Evolutionary conservation across 2,329 filamentous ascomycete species (phyloP).

Genomic region (Talaromyces pinophilus): DNA sequence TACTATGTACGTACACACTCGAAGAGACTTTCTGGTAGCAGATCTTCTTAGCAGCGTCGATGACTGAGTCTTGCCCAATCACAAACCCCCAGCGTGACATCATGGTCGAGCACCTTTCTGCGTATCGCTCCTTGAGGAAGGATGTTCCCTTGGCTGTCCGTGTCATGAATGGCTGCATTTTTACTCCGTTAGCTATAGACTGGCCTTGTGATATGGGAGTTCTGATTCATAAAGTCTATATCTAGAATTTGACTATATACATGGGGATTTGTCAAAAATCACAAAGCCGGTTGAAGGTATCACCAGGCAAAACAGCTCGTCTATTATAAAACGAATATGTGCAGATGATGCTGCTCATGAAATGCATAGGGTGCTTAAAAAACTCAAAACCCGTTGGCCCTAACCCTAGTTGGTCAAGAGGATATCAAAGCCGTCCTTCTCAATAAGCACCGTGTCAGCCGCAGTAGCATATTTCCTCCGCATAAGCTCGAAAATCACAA

Average conservation of each 20-base stretch:
- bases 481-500: constrained; percentile 66
- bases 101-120: background rate
- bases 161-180: background rate
- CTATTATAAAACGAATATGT: background rate
- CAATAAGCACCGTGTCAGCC: constrained; percentile 56
- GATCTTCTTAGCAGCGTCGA: background rate
- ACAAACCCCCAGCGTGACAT: background rate
- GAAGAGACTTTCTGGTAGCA: background rate
- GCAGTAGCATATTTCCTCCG: constrained; percentile 60
- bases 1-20: too few relatives aligned
- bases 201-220: background rate
- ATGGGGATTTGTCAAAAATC: background rate
- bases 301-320: background rate
- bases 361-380: background rate
- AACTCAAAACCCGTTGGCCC: background rate
- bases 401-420: constrained; percentile 48
- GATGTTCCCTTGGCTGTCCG: background rate
- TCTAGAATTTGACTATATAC: background rate
- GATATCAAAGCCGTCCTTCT: constrained; percentile 64
- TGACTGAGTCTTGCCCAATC: background rate
- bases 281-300: background rate
- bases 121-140: background rate
- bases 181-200: background rate
- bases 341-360: constrained; percentile 5
- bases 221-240: background rate